Evolutionary conservation across 2,329 filamentous ascomycete species (phyloP).

Genomic region (Phoma sp.): DNA sequence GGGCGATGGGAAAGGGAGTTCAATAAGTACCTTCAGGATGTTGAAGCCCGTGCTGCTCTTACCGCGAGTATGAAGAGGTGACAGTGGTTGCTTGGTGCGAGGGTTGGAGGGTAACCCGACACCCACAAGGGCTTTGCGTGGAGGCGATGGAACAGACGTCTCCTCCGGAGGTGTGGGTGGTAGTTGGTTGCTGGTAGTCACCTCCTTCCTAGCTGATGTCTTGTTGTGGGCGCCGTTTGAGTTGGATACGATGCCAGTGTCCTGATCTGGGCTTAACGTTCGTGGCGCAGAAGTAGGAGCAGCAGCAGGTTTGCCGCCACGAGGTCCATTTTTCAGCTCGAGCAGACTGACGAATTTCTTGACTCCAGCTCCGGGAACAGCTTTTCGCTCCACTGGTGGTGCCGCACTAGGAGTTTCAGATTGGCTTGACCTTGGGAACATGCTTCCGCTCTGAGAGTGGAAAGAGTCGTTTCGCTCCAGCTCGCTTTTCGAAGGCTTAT

Average conservation of each 20-base stretch:
- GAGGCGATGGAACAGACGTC: constrained; percentile 19
- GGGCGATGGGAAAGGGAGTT: constrained; percentile 32
- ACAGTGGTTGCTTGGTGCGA: constrained; percentile 29
- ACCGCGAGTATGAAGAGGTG: constrained; percentile 41
- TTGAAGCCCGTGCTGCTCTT: constrained; percentile 50
- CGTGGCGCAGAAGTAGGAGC: constrained; percentile 29
- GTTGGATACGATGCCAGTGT: not conserved
- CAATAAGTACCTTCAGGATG: constrained; percentile 45
- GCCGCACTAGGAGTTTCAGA: constrained; percentile 12
- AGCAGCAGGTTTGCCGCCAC: constrained; percentile 38
- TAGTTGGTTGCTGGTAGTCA: constrained; percentile 19
- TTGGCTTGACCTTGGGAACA: not conserved
- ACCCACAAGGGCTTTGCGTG: constrained; percentile 33
- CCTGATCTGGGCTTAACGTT: constrained; percentile 19
- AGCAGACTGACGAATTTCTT: constrained; percentile 41
- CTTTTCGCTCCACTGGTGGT: constrained; percentile 37
- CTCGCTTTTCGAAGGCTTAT: constrained; percentile 31
- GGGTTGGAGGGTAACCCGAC: constrained; percentile 42
- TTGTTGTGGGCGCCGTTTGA: constrained; percentile 7
- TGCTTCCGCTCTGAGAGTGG: constrained; percentile 30
- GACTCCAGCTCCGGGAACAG: constrained; percentile 25
- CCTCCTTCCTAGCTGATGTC: not conserved
- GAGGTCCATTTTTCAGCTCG: constrained; percentile 38
- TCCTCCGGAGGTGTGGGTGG: constrained; percentile 44
- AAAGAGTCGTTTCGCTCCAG: constrained; percentile 39